Conservation (phyloP, 2,329 filamentous ascomycete genomes). For the Chaetoscypha palmicola region DNA sequence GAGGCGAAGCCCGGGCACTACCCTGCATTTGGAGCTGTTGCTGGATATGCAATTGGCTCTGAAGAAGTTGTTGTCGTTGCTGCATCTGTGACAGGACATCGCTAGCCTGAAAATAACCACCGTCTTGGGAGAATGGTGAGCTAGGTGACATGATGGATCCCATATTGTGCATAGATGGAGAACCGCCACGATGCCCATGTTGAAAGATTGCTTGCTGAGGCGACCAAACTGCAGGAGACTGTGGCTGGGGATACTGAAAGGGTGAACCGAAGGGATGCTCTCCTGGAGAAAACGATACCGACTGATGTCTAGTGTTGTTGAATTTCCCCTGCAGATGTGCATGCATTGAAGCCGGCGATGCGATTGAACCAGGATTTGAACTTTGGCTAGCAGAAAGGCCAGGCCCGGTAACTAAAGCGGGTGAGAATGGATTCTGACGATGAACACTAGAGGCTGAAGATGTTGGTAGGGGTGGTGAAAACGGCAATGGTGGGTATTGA, state of each 20-base stretch:
- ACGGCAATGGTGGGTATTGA: constrained; percentile 68
- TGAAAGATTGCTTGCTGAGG: constrained; percentile 47
- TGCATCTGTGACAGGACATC: constrained; percentile 40
- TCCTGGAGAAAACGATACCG: constrained; percentile 57
- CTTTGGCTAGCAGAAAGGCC: constrained; percentile 55
- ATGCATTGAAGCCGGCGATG: constrained; percentile 67
- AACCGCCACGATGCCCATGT: constrained; percentile 50
- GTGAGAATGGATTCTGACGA: constrained; percentile 48
- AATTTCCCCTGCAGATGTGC: constrained; percentile 48
- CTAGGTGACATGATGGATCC: constrained; percentile 55
- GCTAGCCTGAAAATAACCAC: constrained; percentile 29
- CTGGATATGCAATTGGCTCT: constrained; percentile 46
- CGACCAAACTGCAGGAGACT: constrained; percentile 53
- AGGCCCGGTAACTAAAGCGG: constrained; percentile 51
- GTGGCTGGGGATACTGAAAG: constrained; percentile 58
- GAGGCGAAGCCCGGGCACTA: constrained; percentile 47
- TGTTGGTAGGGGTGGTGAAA: constrained; percentile 76
- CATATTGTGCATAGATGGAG: constrained; percentile 54
- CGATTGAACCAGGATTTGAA: constrained; percentile 55
- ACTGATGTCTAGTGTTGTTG: constrained; percentile 63
- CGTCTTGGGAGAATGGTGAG: constrained; percentile 49
- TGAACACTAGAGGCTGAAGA: constrained; percentile 70
- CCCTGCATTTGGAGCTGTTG: constrained; percentile 33
- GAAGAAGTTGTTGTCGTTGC: constrained; percentile 39
- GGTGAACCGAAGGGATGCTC: constrained; percentile 55